Conservation (phyloP, 2,329 filamentous ascomycete species). For the Beauveria medogensis region DNA sequence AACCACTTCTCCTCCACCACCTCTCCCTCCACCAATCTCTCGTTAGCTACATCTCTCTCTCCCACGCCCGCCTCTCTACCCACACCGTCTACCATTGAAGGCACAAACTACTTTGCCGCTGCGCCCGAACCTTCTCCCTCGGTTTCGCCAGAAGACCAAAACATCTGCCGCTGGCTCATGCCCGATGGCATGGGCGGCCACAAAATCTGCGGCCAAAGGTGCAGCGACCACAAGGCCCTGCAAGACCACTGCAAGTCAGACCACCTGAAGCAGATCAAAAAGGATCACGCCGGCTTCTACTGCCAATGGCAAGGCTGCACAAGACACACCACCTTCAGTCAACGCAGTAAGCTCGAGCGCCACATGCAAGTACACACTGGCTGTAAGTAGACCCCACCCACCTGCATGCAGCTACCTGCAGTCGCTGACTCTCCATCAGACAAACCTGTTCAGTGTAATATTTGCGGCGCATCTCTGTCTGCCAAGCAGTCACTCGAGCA, state of each 20-base stretch:
- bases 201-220: slow-evolving; percentile 26
- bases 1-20: slow-evolving; percentile 17
- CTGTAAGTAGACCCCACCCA: slow-evolving; percentile 36
- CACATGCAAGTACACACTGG: slow-evolving; percentile 60
- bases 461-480: slow-evolving; percentile 52
- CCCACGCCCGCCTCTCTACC: slow-evolving; percentile 21
- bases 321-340: slow-evolving; percentile 45
- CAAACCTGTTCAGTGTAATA: slow-evolving; percentile 49
- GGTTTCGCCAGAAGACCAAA: slow-evolving; percentile 19
- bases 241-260: slow-evolving; percentile 46
- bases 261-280: slow-evolving; percentile 40
- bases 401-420: not conserved
- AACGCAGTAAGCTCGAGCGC: slow-evolving; percentile 55
- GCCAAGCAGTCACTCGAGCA: slow-evolving; percentile 61
- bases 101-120: slow-evolving; percentile 10
- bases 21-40: slow-evolving; percentile 18
- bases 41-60: slow-evolving; percentile 17
- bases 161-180: slow-evolving; percentile 26
- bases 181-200: slow-evolving; percentile 13
- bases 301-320: slow-evolving; percentile 51
- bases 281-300: slow-evolving; percentile 37
- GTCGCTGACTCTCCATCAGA: slow-evolving; percentile 28
- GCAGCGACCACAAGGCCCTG: slow-evolving; percentile 38
- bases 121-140: slow-evolving; percentile 12
- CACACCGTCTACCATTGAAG: slow-evolving; percentile 21